phyloP scores from a whole-genome alignment of 2,329 filamentous ascomycete species.

The Aspergillus alliaceus region DNA sequence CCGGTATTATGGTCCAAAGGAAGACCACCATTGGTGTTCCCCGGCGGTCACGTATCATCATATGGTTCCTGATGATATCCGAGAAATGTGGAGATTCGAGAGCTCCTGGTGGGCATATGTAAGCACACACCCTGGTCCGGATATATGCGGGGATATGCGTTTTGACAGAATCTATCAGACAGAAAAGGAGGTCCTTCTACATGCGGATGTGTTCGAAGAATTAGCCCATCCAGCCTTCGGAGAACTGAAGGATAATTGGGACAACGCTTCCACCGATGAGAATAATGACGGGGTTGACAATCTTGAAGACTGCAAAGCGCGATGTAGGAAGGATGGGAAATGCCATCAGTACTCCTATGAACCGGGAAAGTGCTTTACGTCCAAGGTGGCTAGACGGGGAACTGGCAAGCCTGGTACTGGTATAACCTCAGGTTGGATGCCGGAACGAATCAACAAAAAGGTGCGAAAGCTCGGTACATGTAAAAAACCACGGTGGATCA shows the following conservation, averaged over 20 bases:
- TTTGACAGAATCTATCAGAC: not conserved
- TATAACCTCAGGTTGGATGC: not conserved
- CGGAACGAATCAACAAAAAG: not conserved
- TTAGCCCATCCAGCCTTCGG: not conserved
- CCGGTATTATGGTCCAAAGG: not conserved
- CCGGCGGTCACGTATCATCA: not conserved
- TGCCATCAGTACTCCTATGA: slow-evolving; percentile 2
- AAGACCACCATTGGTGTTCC: not conserved
- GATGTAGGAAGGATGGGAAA: not conserved
- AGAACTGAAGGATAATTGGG: not conserved
- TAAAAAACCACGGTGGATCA: not conserved
- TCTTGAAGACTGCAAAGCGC: not conserved
- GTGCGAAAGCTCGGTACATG: not conserved
- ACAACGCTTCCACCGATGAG: not conserved
- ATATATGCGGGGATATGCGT: not conserved
- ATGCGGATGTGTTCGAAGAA: not conserved
- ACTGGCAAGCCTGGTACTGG: not conserved
- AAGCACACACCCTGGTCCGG: not conserved
- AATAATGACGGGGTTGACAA: not conserved
- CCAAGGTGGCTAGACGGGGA: not conserved
- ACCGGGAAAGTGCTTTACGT: not conserved
- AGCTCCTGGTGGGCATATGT: not conserved
- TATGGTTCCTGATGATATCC: not conserved
- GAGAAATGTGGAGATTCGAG: not conserved
- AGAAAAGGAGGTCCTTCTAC: not conserved